Base-by-base conservation (phyloP, 75 land plant species). In the Adiantum capillusveneris region DNA sequence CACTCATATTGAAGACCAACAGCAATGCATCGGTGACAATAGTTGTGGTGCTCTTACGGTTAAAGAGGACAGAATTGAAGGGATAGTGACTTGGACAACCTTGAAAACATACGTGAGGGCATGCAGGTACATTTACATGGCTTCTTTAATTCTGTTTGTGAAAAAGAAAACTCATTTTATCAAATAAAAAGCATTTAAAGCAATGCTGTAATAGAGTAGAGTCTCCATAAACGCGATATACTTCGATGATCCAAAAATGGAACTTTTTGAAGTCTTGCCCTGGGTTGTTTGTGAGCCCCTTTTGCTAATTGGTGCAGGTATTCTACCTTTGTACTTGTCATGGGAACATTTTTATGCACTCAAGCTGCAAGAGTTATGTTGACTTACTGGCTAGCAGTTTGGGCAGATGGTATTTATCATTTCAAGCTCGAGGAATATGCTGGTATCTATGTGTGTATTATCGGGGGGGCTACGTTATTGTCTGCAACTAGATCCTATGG, bases 351-450 rank as follows among this genome's bases (percentile, higher is more conserved):
- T 29, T 41, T 69, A 1, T 26, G 62, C 27, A 57, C 56, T 30
- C 72, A 69, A 62, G 66, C 66, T 37, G 58, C 61, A 43, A 50
- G 65, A 25, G 65, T 69, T 0, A 69, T 62, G 66, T 48, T 62
- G 43, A 66, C 57, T 55, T 71, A 71, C 29, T 71, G 73, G 73
- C 29, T 71, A n/a, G 63, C 67, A 19, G 49, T 64, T n/a, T 71
- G 73, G 73, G 60, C 55, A 14, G 67, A 64, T 50, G 29, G 57
- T 45, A 42, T 45, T 31, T 64, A 64, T 24, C 48, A 64, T 24
- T 50, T 71, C 43, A 24, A 26, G 49, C 45, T 46, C 12, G 27
- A 26, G 28, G 28, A 46, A 11, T 71, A 71, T 37, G 43, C 64
- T 30, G 57, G 56, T 25, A 26, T 52, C 25, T 71, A 64, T 64